Base-by-base conservation (phyloP, 495 filamentous ascomycete species). In the Immersiella caudata region DNA sequence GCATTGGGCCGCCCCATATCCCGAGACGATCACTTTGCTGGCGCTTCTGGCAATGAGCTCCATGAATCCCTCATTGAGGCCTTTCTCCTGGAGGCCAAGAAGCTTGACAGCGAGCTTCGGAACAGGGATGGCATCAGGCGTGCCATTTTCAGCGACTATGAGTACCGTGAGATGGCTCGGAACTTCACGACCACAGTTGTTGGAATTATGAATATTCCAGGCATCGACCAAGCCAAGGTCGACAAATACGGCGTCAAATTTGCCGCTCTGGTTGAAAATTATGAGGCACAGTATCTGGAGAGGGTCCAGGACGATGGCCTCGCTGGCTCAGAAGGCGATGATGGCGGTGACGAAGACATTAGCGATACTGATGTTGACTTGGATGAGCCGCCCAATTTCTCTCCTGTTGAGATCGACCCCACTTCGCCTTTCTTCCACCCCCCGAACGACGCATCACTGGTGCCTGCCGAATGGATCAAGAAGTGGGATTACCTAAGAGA, bases 131-230 rank as follows among this genome's bases (percentile, higher is more conserved):
- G 79, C 12, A 79, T 92, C 21, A 87, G 89, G 12, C 82, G 84
- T 59, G 89, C 91, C 2, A 75, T 86, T 25, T 98, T 98, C 75
- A 89, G 89, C 0, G 93, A 97, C 71, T 84, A 83, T 27, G 81
- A 92, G 1, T 80, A 96, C 60, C 89, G 93, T 26, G 89, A 92
- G 71, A 97, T 99, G 90, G 92, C 87, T 6, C 90, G 97, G 50
- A 71, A 80, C 29, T 93, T 94, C 68, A 89, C 85, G 71, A 80
- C 85, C 77, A 82, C 80, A 33, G 49, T 81, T 49, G 79, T 79
- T 3, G 81, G 89, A 65, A 88, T 99, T 84, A 79, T 79, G 40
- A 71, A 76, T 5, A 92, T 97, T 64, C 85, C 84, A 0, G 87
- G 86, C 14, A 90, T 97, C 62, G 87, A 92, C 60, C 69, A 76